Conservation (phyloP, 257 asterid genomes). For the Solanum chiquidenum region DNA sequence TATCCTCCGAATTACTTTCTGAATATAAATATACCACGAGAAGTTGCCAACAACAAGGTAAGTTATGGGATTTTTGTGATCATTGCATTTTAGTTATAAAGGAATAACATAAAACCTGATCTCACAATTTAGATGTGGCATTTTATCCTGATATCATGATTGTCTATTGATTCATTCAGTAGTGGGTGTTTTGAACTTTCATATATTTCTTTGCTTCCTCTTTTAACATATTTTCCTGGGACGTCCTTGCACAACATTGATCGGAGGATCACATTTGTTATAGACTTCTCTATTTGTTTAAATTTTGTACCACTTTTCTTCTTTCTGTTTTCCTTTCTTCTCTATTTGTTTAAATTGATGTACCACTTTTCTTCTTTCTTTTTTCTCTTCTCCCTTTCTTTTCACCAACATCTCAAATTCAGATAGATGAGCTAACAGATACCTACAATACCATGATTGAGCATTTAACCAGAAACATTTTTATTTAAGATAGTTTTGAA, state of each 20-base stretch:
- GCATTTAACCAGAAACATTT: neutral
- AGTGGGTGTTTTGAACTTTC: neutral
- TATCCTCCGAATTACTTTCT: conserved; percentile 60
- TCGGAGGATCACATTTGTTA: neutral
- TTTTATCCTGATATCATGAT: neutral
- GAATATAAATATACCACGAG: conserved; percentile 57
- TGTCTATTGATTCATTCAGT: neutral
- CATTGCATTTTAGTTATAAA: neutral
- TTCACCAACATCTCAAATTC: neutral
- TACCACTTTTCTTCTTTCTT: neutral
- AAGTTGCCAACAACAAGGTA: conserved; percentile 69
- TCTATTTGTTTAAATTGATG: neutral
- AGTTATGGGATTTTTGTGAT: neutral
- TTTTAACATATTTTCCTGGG: neutral
- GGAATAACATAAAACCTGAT: neutral
- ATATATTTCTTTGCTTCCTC: neutral
- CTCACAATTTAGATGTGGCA: neutral
- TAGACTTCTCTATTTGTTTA: neutral
- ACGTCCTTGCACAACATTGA: neutral
- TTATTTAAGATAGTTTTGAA: neutral
- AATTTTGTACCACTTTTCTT: neutral
- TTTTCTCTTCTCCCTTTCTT: neutral
- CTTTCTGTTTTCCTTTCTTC: neutral
- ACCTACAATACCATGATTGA: neutral
- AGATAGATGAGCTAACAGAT: neutral